phyloP scores from a whole-genome alignment of 1,284 basidiomycete species.

The Pisolithus thermaeus region DNA sequence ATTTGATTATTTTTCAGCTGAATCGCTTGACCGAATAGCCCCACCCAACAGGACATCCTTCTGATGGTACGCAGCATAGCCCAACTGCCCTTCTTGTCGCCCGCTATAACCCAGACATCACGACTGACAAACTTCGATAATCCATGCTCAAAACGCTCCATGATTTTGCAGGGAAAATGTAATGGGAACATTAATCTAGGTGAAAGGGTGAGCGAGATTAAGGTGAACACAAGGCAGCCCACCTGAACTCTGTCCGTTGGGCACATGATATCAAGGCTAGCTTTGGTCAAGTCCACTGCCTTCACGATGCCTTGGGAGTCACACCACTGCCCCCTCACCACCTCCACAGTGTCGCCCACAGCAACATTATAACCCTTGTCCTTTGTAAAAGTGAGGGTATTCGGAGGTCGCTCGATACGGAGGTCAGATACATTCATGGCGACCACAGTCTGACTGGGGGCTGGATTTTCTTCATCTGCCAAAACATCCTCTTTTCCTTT shows the following conservation, averaged over 20 bases:
- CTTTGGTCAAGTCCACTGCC: not conserved
- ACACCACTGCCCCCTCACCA: not conserved
- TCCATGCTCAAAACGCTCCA: not conserved
- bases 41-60: not conserved
- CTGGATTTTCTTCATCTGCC: no score
- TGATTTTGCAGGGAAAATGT: no score
- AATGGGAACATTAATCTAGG: conserved; percentile 1
- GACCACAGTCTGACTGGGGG: not conserved
- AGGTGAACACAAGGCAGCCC: not conserved
- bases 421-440: not conserved
- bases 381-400: not conserved
- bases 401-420: not conserved
- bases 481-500: not conserved
- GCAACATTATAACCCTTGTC: conserved; percentile 4
- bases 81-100: not conserved
- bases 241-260: not conserved
- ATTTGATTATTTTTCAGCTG: not conserved
- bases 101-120: conserved; percentile 2
- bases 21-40: not conserved
- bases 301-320: not conserved
- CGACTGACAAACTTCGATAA: not conserved
- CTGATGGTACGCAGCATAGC: not conserved
- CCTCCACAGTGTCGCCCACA: not conserved
- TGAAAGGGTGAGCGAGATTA: not conserved
- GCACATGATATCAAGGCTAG: not conserved